phyloP scores from a whole-genome alignment of 2,329 filamentous ascomycete species.

The Corinectria fuckeliana region DNA sequence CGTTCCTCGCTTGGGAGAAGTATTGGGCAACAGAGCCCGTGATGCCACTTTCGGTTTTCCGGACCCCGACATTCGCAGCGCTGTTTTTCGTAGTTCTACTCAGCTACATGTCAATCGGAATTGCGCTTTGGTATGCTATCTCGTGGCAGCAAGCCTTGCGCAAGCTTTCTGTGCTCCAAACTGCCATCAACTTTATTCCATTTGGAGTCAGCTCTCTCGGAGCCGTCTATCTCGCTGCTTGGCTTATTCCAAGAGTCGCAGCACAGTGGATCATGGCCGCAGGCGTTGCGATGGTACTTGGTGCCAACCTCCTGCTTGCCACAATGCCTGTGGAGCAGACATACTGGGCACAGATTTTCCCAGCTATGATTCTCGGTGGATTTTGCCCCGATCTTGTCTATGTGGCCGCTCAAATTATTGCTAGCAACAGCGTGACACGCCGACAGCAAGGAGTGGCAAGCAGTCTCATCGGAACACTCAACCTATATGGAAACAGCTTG shows the following conservation, averaged over 20 bases:
- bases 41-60: conserved; percentile 53
- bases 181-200: conserved; percentile 46
- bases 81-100: conserved; percentile 52
- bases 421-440: conserved; percentile 56
- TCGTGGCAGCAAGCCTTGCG: conserved; percentile 53
- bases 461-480: conserved; percentile 52
- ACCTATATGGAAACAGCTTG: conserved; percentile 42
- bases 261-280: conserved; percentile 57
- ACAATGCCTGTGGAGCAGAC: conserved; percentile 53
- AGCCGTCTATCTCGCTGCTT: conserved; percentile 45
- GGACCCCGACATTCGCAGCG: conserved; percentile 50
- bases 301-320: conserved; percentile 34
- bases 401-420: conserved; percentile 59
- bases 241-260: conserved; percentile 52
- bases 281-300: conserved; percentile 37
- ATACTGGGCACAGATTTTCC: conserved; percentile 51
- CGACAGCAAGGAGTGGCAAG: conserved; percentile 59
- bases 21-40: conserved; percentile 49
- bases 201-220: conserved; percentile 49
- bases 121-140: conserved; percentile 55
- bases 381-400: conserved; percentile 58
- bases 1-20: conserved; percentile 52
- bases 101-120: conserved; percentile 56
- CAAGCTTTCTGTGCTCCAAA: conserved; percentile 46
- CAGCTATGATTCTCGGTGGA: conserved; percentile 40